These are phyloP conservation scores for Heterobasidion irregulare DNA, from an alignment of 1,284 basidiomycete species.

Conservation along the genomic window DNA sequence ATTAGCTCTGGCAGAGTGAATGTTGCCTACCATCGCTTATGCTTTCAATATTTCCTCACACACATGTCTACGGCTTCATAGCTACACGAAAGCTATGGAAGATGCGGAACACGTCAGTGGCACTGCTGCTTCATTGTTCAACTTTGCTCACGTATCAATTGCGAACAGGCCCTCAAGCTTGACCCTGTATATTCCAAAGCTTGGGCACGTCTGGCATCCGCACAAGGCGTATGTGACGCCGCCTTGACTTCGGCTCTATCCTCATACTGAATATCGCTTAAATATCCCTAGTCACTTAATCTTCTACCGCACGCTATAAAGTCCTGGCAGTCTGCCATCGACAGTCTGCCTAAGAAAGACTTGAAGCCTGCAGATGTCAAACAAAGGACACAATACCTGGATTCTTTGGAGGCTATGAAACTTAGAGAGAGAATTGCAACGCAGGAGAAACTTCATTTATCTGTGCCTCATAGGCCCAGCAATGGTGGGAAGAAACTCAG, in stretches of 20 bases:
- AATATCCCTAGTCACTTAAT: neutral
- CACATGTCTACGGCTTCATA: neutral
- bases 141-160: neutral
- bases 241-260: neutral
- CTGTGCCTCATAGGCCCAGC: too few species aligned
- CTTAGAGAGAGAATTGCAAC: neutral
- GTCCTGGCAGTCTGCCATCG: neutral
- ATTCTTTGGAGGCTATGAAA: neutral
- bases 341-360: neutral
- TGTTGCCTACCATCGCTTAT: neutral
- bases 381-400: neutral
- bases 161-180: conserved; percentile 4
- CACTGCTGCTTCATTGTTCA: neutral
- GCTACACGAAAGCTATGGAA: neutral
- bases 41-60: neutral
- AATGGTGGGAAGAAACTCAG: too few species aligned
- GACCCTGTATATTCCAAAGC: conserved; percentile 7
- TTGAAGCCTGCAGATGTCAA: neutral
- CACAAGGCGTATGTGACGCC: conserved; percentile 1
- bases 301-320: neutral
- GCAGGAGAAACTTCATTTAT: too few species aligned
- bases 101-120: neutral
- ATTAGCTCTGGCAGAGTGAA: conserved; percentile 14
- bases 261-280: neutral
- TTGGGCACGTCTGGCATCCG: conserved; percentile 7